Evolutionary conservation across 257 asterid species (phyloP), one percentile per base, ranked within the genome.

Genomic region (Asclepias syriaca): DNA sequence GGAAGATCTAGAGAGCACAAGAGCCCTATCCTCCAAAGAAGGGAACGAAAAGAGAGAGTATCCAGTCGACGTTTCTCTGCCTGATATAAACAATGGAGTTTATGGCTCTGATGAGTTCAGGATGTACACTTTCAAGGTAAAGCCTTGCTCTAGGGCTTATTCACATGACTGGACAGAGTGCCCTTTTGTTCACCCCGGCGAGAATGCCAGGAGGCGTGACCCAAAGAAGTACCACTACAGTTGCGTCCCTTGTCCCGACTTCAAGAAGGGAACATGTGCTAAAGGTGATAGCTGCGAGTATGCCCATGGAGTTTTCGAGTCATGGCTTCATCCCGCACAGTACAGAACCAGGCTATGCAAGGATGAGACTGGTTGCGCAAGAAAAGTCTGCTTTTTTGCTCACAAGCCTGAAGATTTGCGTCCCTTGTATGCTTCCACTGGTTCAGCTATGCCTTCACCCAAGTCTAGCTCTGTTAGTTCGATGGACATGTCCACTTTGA

Each of bases 241-340:
- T 2, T 90, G 97, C 24, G 97, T 93, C 10, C 98, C 98, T 1
- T 93, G 98, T 73, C 97, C 97, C 0, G 98, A 93, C 50, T 93
- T 93, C 81, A 93, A 93, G 95, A 93, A 87, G 87, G 97, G 97
- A 0, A 76, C 75, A 43, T 93, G 98, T 40, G 81, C 76, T 10
- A 93, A 87, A 71, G 84, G 82, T 0, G 98, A 93, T 77, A 11
- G 68, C 5, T 93, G 98, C 50, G 98, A 93, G 66, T 93, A 85
- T 18, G 97, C 98, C 14, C 98, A 93, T 72, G 98, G 98, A 2
- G 98, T 93, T 32, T 93, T 93, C 3, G 98, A 93, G 61, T 93
- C 98, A 0, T 93, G 97, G 98, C 95, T 93, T 18, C 98, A 93
- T 78, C 98, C 98, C 1, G 96, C 98, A 0, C 98, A 93, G 57